phyloP scores from a whole-genome alignment of 2,329 filamentous ascomycete genomes.

The Massarina eburnea region DNA sequence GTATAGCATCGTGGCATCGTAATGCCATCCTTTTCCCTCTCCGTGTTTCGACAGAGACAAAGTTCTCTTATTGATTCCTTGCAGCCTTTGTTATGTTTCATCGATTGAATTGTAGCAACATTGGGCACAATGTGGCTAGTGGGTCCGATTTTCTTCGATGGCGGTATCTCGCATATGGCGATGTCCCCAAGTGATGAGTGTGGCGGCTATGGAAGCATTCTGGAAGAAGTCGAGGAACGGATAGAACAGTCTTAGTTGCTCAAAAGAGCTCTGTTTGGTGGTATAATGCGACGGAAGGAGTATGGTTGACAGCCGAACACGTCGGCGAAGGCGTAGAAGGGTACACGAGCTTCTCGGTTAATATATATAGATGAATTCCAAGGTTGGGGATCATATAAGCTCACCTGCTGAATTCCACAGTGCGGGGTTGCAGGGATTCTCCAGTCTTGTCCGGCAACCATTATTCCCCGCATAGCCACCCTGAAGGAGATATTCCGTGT shows the following conservation, averaged over 20 bases:
- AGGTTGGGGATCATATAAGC: constrained; percentile 14
- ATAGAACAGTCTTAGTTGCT: not conserved
- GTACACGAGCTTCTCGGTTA: not conserved
- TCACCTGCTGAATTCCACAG: constrained; percentile 8
- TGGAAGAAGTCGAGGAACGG: constrained; percentile 1
- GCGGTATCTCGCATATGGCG: not conserved
- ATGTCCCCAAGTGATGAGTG: not conserved
- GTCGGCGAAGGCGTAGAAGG: not conserved
- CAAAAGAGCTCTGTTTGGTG: not conserved
- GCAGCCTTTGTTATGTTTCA: too few species aligned
- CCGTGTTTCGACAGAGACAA: too few species aligned
- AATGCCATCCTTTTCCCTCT: too few species aligned
- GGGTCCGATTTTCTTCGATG: not conserved
- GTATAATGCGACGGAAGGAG: not conserved
- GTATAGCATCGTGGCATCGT: not conserved
- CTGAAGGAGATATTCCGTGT: not conserved
- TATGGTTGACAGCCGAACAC: not conserved
- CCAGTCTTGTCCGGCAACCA: constrained; percentile 6
- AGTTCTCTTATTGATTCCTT: too few species aligned
- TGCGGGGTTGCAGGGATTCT: constrained; percentile 19
- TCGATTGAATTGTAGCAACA: not conserved
- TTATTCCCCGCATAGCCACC: not conserved
- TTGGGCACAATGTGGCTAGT: not conserved
- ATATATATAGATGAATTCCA: constrained; percentile 8
- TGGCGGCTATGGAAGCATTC: constrained; percentile 1